A percentile compares a stretch with the other conserved stretches of the same genome.
These are phyloP conservation scores for Magnaporthales sp. DNA, from an alignment of 2,329 filamentous ascomycete genomes.

Conservation along the genomic window DNA sequence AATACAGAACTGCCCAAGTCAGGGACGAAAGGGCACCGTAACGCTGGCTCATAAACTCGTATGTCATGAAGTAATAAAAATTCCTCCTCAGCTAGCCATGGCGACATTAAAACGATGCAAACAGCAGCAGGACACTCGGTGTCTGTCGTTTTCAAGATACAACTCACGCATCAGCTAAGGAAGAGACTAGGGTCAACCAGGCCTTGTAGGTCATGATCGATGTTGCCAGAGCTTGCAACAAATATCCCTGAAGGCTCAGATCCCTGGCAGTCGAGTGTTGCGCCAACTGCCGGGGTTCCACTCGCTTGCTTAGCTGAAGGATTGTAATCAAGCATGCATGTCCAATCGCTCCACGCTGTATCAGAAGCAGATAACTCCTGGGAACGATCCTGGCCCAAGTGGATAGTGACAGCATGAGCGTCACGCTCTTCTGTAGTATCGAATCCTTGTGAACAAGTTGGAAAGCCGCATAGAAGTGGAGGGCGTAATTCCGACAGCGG, in stretches of 20 bases:
- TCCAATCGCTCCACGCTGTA: not conserved
- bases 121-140: not conserved
- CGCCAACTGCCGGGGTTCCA: not conserved
- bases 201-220: not conserved
- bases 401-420: not conserved
- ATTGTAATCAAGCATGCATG: not conserved
- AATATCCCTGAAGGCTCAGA: not conserved
- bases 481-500: not conserved
- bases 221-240: not conserved
- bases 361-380: not conserved
- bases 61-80: not conserved
- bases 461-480: not conserved
- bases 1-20: not conserved
- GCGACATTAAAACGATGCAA: not conserved
- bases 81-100: no score
- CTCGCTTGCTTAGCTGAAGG: not conserved
- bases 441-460: not conserved
- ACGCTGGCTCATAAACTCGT: not conserved
- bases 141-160: not conserved
- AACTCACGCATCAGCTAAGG: not conserved
- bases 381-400: not conserved
- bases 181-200: slow-evolving; percentile 3
- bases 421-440: not conserved
- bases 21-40: not conserved
- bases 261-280: not conserved